These are phyloP conservation scores for Alternaria gansuensis DNA, from an alignment of 2,329 filamentous ascomycete species.

Conservation along the genomic window DNA sequence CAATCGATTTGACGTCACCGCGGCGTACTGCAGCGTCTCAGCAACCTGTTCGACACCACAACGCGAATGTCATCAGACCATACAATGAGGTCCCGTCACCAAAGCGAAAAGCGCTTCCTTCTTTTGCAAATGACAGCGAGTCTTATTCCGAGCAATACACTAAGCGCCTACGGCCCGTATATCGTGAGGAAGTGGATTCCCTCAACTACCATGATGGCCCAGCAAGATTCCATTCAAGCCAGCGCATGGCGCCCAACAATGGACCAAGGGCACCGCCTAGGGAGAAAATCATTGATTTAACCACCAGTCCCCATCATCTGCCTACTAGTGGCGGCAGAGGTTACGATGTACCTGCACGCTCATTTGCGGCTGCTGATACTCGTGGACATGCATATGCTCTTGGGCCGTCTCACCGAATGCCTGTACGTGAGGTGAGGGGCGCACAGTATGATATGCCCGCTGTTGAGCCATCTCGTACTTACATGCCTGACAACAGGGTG, in stretches of 20 bases:
- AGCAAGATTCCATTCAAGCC: constrained; percentile 13
- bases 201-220: constrained; percentile 8
- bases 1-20: constrained; percentile 30
- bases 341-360: constrained; percentile 15
- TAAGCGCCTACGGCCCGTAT: constrained; percentile 29
- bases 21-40: constrained; percentile 20
- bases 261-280: constrained; percentile 23
- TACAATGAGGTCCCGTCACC: constrained; percentile 22
- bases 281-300: constrained; percentile 38
- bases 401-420: constrained; percentile 25
- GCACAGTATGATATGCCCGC: constrained; percentile 28
- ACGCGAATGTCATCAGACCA: constrained; percentile 12
- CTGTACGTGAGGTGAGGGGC: constrained; percentile 29
- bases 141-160: constrained; percentile 13
- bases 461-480: constrained; percentile 22
- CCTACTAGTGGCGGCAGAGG: constrained; percentile 16
- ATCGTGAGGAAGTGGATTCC: constrained; percentile 21
- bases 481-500: constrained; percentile 25
- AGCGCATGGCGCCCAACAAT: constrained; percentile 22
- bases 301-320: constrained; percentile 34
- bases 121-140: constrained; percentile 19
- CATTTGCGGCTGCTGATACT: constrained; percentile 16
- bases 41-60: constrained; percentile 17
- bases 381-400: constrained; percentile 26
- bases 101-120: constrained; percentile 34